phyloP scores from a whole-genome alignment of 306 rosid species.

The Bauhinia variegata region DNA sequence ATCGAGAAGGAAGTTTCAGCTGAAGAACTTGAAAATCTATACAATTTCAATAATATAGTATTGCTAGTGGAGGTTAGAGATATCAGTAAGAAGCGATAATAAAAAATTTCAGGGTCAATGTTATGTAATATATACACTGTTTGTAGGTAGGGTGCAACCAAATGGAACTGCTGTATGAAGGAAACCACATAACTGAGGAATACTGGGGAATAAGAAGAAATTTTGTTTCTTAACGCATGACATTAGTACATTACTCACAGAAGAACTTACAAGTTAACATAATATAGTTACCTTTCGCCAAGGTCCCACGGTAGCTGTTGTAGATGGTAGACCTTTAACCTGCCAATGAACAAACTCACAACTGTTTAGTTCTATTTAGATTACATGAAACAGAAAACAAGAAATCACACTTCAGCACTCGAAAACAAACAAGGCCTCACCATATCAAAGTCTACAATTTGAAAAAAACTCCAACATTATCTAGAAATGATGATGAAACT shows the following conservation, averaged over 20 bases:
- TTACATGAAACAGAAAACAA: conserved; percentile 22
- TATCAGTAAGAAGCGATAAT: background rate
- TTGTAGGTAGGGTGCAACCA: background rate
- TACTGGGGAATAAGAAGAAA: background rate
- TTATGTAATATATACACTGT: conserved; percentile 6
- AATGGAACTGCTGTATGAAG: background rate
- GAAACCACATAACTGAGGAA: background rate
- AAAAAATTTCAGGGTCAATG: background rate
- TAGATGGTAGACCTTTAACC: conserved; percentile 81
- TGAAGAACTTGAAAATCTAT: background rate
- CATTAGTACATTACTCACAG: background rate
- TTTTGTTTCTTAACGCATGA: background rate
- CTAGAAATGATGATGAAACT: conserved; percentile 30
- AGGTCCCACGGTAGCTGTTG: conserved; percentile 85
- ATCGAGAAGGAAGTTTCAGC: conserved; percentile 15
- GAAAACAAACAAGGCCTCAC: conserved; percentile 27
- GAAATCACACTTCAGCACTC: conserved; percentile 9
- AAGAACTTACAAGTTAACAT: conserved; percentile 18
- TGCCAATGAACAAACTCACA: conserved; percentile 41
- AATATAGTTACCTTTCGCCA: conserved; percentile 86
- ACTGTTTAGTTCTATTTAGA: conserved; percentile 25
- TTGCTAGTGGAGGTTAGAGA: conserved; percentile 12
- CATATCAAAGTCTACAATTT: no score
- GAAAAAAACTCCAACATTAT: conserved; percentile 26
- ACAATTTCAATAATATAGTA: background rate